These are phyloP conservation scores for Exophiala mesophila DNA, from an alignment of 2,329 filamentous ascomycete species.

Conservation along the genomic window DNA sequence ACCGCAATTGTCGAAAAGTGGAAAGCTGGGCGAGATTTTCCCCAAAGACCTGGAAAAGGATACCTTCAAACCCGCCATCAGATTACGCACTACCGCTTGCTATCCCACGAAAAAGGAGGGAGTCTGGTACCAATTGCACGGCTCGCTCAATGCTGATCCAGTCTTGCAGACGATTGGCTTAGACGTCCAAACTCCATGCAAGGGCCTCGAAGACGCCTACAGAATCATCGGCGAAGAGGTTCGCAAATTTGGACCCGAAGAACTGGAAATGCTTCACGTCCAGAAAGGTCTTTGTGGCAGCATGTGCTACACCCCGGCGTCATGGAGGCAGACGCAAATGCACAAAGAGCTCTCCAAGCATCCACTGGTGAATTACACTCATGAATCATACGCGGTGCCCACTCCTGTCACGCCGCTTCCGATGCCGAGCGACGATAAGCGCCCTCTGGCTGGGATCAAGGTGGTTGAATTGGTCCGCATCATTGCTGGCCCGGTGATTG, in stretches of 20 bases:
- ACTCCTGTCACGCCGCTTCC: slow-evolving; percentile 35
- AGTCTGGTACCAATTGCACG: slow-evolving; percentile 50
- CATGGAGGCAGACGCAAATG: slow-evolving; percentile 43
- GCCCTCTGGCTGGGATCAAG: slow-evolving; percentile 43
- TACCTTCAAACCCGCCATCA: slow-evolving; percentile 34
- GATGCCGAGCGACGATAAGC: no score
- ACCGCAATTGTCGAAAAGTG: slow-evolving; percentile 28
- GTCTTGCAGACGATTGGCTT: slow-evolving; percentile 46
- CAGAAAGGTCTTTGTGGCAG: slow-evolving; percentile 41
- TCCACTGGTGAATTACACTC: slow-evolving; percentile 40
- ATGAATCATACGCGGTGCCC: slow-evolving; percentile 32
- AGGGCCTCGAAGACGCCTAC: slow-evolving; percentile 19
- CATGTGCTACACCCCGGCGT: slow-evolving; percentile 41
- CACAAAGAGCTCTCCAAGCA: slow-evolving; percentile 40
- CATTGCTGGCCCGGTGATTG: slow-evolving; percentile 42
- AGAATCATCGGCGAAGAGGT: slow-evolving; percentile 32
- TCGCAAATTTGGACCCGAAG: slow-evolving; percentile 34
- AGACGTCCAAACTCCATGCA: slow-evolving; percentile 31
- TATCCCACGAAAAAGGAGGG: slow-evolving; percentile 46
- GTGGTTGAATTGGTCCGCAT: slow-evolving; percentile 46
- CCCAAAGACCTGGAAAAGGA: slow-evolving; percentile 38
- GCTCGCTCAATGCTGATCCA: slow-evolving; percentile 42
- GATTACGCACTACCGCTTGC: slow-evolving; percentile 41
- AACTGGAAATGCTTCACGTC: slow-evolving; percentile 42
- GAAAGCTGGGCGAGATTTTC: slow-evolving; percentile 30